Percentiles rank a stretch among this genome's conserved stretches.
These are phyloP conservation scores for Chrysanthemum makinoi DNA, from an alignment of 129 eudicot genomes.

Conservation along the genomic window DNA sequence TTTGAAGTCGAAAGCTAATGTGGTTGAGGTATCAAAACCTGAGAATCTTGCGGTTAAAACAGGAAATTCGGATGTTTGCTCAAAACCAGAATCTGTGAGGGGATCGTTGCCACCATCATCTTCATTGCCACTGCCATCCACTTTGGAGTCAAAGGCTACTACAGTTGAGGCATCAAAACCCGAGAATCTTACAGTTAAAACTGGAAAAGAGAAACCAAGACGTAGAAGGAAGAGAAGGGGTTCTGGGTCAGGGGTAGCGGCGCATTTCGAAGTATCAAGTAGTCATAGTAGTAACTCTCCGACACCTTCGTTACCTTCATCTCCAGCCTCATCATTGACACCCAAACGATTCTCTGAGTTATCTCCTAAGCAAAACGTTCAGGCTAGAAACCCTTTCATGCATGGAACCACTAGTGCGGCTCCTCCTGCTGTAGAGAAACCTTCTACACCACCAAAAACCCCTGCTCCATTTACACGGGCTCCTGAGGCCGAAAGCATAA, in stretches of 20 bases:
- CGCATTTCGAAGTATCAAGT: conserved; percentile 67
- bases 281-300: conserved; percentile 87
- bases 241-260: conserved; percentile 34
- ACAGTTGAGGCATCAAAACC: conserved; percentile 35
- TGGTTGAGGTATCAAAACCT: conserved; percentile 35
- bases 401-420: conserved; percentile 2
- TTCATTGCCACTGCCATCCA: not conserved
- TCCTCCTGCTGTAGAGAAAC: conserved; percentile 29
- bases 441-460: conserved; percentile 12
- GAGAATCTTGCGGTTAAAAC: conserved; percentile 58
- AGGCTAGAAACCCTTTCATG: conserved; percentile 40
- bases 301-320: conserved; percentile 83
- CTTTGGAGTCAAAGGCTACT: not conserved
- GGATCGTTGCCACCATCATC: conserved; percentile 28
- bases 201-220: conserved; percentile 68
- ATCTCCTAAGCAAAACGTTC: conserved; percentile 34
- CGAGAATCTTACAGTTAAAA: conserved; percentile 56
- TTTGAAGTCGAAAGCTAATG: not conserved
- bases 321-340: conserved; percentile 48
- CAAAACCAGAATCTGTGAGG: conserved; percentile 24
- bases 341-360: conserved; percentile 41
- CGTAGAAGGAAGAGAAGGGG: conserved; percentile 61
- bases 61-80: conserved; percentile 41
- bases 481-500: conserved; percentile 45
- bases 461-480: conserved; percentile 54